Conservation (phyloP, 1,139 yeast species). For the Zhuliangozyma parablackwelliae region DNA sequence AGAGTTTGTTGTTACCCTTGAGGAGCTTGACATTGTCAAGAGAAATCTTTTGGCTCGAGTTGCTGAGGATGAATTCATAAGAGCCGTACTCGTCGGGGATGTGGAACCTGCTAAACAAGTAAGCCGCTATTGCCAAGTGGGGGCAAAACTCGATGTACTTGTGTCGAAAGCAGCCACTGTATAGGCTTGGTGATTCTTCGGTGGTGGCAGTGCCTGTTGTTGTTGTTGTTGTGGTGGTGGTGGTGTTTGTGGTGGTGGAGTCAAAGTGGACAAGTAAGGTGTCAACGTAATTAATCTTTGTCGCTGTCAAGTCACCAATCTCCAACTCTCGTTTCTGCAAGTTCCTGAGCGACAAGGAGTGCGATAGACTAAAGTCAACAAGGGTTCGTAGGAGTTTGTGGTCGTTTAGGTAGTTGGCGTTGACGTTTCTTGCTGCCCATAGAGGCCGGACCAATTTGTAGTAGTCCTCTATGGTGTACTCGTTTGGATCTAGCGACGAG, state of each 20-base stretch:
- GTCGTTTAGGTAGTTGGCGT: slow-evolving; percentile 13
- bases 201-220: background rate
- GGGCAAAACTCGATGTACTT: slow-evolving; percentile 28
- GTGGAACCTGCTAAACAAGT: slow-evolving; percentile 28
- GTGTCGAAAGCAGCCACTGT: slow-evolving; percentile 24
- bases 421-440: slow-evolving; percentile 14
- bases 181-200: slow-evolving; percentile 8
- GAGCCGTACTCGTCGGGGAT: slow-evolving; percentile 26
- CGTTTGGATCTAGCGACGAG: slow-evolving; percentile 10
- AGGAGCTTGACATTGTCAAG: slow-evolving; percentile 20
- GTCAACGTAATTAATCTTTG: slow-evolving; percentile 11
- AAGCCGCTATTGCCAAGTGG: slow-evolving; percentile 25
- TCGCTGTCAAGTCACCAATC: slow-evolving; percentile 18
- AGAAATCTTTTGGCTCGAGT: slow-evolving; percentile 7
- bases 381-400: slow-evolving; percentile 24
- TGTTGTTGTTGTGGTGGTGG: background rate
- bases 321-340: slow-evolving; percentile 21
- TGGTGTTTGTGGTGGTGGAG: slow-evolving; percentile 8
- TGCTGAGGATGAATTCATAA: slow-evolving; percentile 15
- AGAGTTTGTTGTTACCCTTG: slow-evolving; percentile 22
- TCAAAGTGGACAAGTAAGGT: slow-evolving; percentile 6
- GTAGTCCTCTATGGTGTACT: slow-evolving; percentile 20
- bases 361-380: slow-evolving; percentile 25
- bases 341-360: slow-evolving; percentile 18
- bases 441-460: slow-evolving; percentile 17